Evolutionary conservation across 805 yeast genomes (phyloP), one percentile per base, ranked within the genome.

Genomic region (Kluyveromyces siamensis): DNA sequence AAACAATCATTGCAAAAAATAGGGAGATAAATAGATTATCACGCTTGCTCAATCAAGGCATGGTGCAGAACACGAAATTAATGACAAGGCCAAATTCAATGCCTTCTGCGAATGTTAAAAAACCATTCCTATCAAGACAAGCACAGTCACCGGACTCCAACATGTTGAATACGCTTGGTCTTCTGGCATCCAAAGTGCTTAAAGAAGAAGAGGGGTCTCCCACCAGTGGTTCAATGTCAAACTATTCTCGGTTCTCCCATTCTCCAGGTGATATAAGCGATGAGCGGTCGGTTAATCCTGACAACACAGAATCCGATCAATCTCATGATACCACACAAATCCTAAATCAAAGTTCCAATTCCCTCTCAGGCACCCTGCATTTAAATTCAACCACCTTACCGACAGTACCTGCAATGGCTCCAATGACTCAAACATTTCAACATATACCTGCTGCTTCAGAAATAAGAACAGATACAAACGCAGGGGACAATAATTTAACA

Each of bases 181-280:
- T 75, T 49, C 63, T 79, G 47, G 83, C 83, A 2, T 70, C 77
- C 40, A 82, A 77, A 53, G 80, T 75, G 0, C 57, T 76, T 33
- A 68, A 69, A 41, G 74, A 71, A 48, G 70, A 68, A 49, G 44
- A 45, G 18, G 16, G n/a, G 3, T 38, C 45, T 4, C 39, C n/a
- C 51, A 59, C 43, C 46, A 52, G 40, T 41, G 49, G 17, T 48
- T 54, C 25, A 53, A 51, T 10, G 52, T 44, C 37, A 46, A 51
- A 21, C 55, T 51, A 13, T 48, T 11, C n/a, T 3, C 35, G 36
- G 5, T 27, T 13, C 10, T 21, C 36, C 13, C 13, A 17, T 14
- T 25, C 27, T 17, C 37, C 21, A 27, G n/a, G n/a, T 27, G 13
- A 33, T 14, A 27, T 11, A 25, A n/a, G 37, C 25, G 44, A 41